These are phyloP conservation scores for Musa beccarii DNA, from an alignment of 176 grass and related monocot genomes.

Conservation along the genomic window DNA sequence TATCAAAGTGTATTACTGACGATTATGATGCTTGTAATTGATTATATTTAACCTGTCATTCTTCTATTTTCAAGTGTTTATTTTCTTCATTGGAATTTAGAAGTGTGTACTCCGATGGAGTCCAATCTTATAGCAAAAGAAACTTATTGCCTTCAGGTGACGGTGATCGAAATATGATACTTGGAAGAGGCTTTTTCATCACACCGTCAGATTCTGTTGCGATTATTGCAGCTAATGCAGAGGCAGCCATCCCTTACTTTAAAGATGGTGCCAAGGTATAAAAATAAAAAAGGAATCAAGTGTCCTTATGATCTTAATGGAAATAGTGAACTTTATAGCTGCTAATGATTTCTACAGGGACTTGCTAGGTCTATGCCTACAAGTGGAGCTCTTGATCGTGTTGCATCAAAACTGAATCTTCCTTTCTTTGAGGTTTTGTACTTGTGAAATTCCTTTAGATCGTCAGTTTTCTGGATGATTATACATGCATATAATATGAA, in stretches of 20 bases:
- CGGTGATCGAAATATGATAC: constrained; percentile 94
- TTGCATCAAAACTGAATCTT: constrained; percentile 64
- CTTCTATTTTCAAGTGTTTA: background rate
- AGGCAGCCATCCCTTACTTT: constrained; percentile 80
- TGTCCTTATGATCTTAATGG: no score
- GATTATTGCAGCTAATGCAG: constrained; percentile 84
- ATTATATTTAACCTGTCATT: background rate
- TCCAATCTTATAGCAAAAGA: no score
- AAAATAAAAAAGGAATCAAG: background rate
- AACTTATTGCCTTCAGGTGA: constrained; percentile 40
- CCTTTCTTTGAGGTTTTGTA: constrained; percentile 78
- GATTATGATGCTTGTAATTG: background rate
- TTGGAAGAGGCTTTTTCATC: constrained; percentile 75
- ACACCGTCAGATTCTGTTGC: constrained; percentile 96
- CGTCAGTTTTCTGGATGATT: background rate
- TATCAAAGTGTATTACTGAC: background rate
- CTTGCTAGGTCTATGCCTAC: constrained; percentile 96
- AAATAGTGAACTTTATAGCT: no score
- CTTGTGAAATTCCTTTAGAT: constrained; percentile 7
- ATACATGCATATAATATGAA: background rate
- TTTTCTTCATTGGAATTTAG: background rate
- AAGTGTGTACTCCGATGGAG: no score
- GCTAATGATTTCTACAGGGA: constrained; percentile 34
- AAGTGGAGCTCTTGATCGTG: constrained; percentile 77
- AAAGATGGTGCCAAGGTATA: constrained; percentile 65